Conservation (phyloP, 2,329 filamentous ascomycete genomes). For the Fonsecaea multimorphosa region DNA sequence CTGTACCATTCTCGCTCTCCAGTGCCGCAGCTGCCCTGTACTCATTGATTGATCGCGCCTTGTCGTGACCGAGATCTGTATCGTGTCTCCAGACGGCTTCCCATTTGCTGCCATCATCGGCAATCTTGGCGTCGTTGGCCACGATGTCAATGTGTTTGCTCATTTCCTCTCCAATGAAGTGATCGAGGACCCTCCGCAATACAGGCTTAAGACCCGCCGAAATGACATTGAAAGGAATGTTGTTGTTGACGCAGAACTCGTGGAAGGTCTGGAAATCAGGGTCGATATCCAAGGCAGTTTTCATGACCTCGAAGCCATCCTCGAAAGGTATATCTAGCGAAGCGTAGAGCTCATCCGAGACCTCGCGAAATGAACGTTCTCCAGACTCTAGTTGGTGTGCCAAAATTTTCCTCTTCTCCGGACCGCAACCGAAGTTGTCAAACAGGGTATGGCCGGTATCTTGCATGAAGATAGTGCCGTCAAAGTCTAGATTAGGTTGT, state of each 20-base stretch:
- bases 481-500: conserved; percentile 61
- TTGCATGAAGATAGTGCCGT: conserved; percentile 75
- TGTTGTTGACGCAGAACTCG: conserved; percentile 66
- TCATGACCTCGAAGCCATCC: conserved; percentile 70
- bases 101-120: conserved; percentile 63
- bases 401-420: conserved; percentile 60
- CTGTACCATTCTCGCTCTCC: conserved; percentile 64
- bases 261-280: conserved; percentile 69
- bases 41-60: conserved; percentile 68
- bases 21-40: conserved; percentile 62
- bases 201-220: conserved; percentile 71
- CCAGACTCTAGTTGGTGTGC: conserved; percentile 70
- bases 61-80: conserved; percentile 69
- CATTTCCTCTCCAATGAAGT: conserved; percentile 67
- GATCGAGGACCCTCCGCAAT: conserved; percentile 65
- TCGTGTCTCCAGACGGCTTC: conserved; percentile 72
- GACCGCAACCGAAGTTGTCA: conserved; percentile 68
- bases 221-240: conserved; percentile 73
- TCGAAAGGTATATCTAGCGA: conserved; percentile 71
- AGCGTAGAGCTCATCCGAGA: conserved; percentile 75
- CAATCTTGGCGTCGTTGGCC: conserved; percentile 69
- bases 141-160: conserved; percentile 69
- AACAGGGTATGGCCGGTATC: conserved; percentile 73
- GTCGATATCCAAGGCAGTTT: conserved; percentile 67
- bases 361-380: conserved; percentile 70